These are phyloP conservation scores for Botrytis elliptica DNA, from an alignment of 2,329 filamentous ascomycete genomes.

Conservation along the genomic window DNA sequence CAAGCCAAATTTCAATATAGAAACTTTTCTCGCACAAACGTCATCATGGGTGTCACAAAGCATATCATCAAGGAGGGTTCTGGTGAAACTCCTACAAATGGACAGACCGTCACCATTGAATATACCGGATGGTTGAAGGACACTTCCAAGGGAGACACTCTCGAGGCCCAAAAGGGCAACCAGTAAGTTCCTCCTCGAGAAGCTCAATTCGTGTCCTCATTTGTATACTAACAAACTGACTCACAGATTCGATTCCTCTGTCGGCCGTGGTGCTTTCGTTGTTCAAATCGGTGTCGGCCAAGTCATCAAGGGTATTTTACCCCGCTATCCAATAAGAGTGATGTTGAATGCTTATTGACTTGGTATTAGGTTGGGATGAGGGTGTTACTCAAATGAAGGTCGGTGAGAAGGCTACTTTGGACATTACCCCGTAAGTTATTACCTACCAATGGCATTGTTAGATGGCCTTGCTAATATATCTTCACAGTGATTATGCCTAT, in stretches of 20 bases:
- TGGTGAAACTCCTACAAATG: slow-evolving; percentile 54
- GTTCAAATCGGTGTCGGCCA: slow-evolving; percentile 76
- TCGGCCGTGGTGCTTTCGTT: slow-evolving; percentile 72
- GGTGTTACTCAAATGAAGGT: slow-evolving; percentile 83
- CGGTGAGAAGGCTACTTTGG: slow-evolving; percentile 84
- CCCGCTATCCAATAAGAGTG: slow-evolving; percentile 15
- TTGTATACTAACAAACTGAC: slow-evolving; percentile 15
- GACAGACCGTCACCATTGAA: slow-evolving; percentile 79
- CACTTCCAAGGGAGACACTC: slow-evolving; percentile 62
- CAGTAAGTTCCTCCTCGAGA: slow-evolving; percentile 6
- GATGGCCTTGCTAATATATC: slow-evolving; percentile 27
- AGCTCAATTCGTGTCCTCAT: background rate
- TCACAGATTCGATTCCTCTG: slow-evolving; percentile 82
- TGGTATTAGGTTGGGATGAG: slow-evolving; percentile 71
- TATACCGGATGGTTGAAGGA: slow-evolving; percentile 90
- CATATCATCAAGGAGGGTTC: slow-evolving; percentile 60
- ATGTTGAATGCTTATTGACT: slow-evolving; percentile 24
- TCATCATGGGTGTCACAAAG: slow-evolving; percentile 72
- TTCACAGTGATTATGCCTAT: slow-evolving; percentile 61
- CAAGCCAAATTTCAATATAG: slow-evolving; percentile 22
- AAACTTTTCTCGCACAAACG: slow-evolving; percentile 35
- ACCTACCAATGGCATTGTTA: background rate
- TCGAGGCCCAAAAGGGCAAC: slow-evolving; percentile 55
- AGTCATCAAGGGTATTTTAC: slow-evolving; percentile 75
- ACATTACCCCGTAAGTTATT: slow-evolving; percentile 67